These are phyloP conservation scores for Sporisorium scitamineum DNA, from an alignment of 1,284 basidiomycete genomes.

Conservation along the genomic window DNA sequence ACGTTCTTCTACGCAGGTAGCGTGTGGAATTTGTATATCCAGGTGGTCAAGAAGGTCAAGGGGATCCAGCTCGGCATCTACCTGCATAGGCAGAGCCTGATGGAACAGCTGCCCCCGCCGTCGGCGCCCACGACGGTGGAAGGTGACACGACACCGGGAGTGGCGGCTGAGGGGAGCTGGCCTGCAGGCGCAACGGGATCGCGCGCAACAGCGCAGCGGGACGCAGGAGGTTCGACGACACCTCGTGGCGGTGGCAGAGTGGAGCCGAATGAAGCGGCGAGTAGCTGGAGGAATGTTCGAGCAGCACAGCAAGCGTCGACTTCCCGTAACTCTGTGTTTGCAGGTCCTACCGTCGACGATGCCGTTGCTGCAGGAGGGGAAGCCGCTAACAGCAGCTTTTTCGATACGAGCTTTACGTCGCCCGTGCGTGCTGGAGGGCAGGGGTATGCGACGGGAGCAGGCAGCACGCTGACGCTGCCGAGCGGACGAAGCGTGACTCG, in stretches of 20 bases:
- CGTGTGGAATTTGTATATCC: constrained; percentile 87
- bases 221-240: constrained; percentile 8
- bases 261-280: not conserved
- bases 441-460: constrained; percentile 3
- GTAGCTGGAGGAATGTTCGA: not conserved
- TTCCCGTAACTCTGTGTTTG: constrained; percentile 13
- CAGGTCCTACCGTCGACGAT: constrained; percentile 7
- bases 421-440: constrained; percentile 28
- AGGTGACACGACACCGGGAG: constrained; percentile 2
- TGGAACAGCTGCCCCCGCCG: constrained; percentile 73
- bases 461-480: constrained; percentile 38
- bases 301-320: constrained; percentile 10
- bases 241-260: constrained; percentile 11
- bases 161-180: constrained; percentile 3
- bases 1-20: constrained; percentile 74
- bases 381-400: constrained; percentile 25
- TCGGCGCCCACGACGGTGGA: constrained; percentile 70
- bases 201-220: constrained; percentile 11
- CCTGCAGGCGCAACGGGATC: not conserved
- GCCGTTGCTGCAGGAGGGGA: not conserved
- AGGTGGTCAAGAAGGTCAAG: constrained; percentile 80
- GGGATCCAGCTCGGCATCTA: constrained; percentile 87
- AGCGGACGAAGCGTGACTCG: constrained; percentile 31
- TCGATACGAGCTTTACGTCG: constrained; percentile 37
- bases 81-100: constrained; percentile 83